Evolutionary conservation across 768 basidiomycete genomes (phyloP).

Genomic region (Tulasnella sp.): DNA sequence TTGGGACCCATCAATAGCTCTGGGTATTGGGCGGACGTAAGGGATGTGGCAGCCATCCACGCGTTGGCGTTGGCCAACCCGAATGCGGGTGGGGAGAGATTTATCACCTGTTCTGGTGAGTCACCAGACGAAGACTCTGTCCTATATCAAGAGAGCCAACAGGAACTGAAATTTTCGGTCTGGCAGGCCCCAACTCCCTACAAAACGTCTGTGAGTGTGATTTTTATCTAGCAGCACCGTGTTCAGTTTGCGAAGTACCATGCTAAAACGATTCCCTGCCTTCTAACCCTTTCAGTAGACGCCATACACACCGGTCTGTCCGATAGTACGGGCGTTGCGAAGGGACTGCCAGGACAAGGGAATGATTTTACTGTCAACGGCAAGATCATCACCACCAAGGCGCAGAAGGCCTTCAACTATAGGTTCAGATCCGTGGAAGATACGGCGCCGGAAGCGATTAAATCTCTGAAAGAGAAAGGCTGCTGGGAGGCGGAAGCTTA

Average conservation of each 20-base stretch:
- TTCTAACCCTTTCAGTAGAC: slow-evolving; percentile 10
- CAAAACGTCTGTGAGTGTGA: slow-evolving; percentile 7
- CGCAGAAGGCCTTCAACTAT: slow-evolving; percentile 3
- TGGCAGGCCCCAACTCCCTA: slow-evolving; percentile 4
- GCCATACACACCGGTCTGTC: background rate
- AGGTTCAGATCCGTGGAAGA: slow-evolving; percentile 14
- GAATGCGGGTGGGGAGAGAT: slow-evolving; percentile 20
- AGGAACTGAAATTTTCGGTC: background rate
- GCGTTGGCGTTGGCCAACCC: slow-evolving; percentile 19
- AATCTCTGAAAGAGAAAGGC: slow-evolving; percentile 6
- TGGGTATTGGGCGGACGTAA: slow-evolving; percentile 24
- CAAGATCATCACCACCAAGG: slow-evolving; percentile 8
- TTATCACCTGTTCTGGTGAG: slow-evolving; percentile 14
- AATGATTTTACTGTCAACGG: background rate
- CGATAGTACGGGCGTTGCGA: slow-evolving; percentile 1
- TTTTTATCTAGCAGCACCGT: background rate
- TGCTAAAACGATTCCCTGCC: no score
- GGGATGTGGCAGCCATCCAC: slow-evolving; percentile 25
- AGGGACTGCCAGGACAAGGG: background rate
- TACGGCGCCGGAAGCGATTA: background rate
- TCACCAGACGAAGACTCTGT: background rate
- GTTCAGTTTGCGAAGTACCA: background rate
- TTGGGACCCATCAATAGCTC: background rate
- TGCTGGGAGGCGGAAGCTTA: no score
- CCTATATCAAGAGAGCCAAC: background rate